Percentiles rank a stretch among this genome's conserved stretches.
Evolutionary conservation across 768 basidiomycete genomes (phyloP).

Genomic region (Clitopilus passeckerianus): DNA sequence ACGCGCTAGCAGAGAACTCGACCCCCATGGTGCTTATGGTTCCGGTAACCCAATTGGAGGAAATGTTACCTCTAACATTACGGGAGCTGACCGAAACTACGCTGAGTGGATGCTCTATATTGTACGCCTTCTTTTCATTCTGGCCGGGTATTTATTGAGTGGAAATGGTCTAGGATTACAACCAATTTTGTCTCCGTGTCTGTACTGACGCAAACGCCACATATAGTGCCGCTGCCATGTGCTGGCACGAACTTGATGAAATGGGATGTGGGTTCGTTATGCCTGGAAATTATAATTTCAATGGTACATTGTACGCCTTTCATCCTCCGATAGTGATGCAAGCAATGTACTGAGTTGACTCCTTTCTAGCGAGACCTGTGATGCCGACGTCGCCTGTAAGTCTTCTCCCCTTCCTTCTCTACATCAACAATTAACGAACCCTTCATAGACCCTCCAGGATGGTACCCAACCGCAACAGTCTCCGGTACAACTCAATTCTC

Average conservation of each 20-base stretch:
- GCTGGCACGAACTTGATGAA: constrained; percentile 40
- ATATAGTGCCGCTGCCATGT: constrained; percentile 36
- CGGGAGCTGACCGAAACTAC: constrained; percentile 29
- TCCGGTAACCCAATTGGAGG: constrained; percentile 39
- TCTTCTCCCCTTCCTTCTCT: neutral
- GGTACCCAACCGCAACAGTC: constrained; percentile 36
- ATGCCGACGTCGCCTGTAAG: constrained; percentile 39
- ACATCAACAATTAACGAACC: neutral
- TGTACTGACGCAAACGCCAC: constrained; percentile 41
- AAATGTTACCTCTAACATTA: constrained; percentile 38
- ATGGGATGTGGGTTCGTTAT: constrained; percentile 43
- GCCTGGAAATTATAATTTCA: constrained; percentile 39
- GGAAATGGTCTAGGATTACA: constrained; percentile 18
- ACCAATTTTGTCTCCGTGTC: constrained; percentile 36
- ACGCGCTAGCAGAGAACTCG: constrained; percentile 27
- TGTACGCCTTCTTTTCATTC: constrained; percentile 10
- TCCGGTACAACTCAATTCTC: constrained; percentile 33
- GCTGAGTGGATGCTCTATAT: constrained; percentile 41
- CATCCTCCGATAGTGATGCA: neutral
- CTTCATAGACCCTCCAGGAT: constrained; percentile 34
- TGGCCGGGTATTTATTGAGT: neutral
- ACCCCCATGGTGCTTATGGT: constrained; percentile 37
- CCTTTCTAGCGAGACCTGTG: constrained; percentile 30
- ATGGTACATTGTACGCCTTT: constrained; percentile 33
- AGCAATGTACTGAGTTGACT: neutral